Evolutionary conservation across 2,329 filamentous ascomycete genomes (phyloP).

Genomic region (Venturiaceae sp.): DNA sequence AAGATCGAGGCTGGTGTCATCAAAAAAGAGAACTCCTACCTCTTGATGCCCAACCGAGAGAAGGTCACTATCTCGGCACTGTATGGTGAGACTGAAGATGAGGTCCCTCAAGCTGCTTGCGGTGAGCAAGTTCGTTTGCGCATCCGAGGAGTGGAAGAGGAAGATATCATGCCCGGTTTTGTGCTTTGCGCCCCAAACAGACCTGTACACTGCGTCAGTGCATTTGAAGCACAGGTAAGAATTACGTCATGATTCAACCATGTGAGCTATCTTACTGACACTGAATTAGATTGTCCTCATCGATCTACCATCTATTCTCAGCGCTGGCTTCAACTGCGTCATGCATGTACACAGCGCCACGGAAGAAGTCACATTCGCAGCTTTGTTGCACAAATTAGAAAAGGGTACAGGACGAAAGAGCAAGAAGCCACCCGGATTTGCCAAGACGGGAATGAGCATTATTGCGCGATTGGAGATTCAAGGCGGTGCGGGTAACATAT

Average conservation of each 20-base stretch:
- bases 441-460: constrained; percentile 71
- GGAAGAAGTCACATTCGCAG: constrained; percentile 88
- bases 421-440: constrained; percentile 87
- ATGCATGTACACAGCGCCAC: constrained; percentile 95
- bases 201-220: constrained; percentile 77
- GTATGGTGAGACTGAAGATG: constrained; percentile 94
- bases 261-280: neutral
- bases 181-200: constrained; percentile 93
- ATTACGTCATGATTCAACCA: no score
- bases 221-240: constrained; percentile 62
- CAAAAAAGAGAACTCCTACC: constrained; percentile 75
- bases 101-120: constrained; percentile 70
- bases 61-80: constrained; percentile 71
- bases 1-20: constrained; percentile 93
- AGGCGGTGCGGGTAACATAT: constrained; percentile 76
- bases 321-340: constrained; percentile 94
- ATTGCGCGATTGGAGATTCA: constrained; percentile 87
- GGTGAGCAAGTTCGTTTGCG: constrained; percentile 92
- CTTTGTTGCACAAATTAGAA: constrained; percentile 85
- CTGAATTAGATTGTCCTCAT: constrained; percentile 76
- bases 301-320: constrained; percentile 88
- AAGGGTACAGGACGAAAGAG: constrained; percentile 91
- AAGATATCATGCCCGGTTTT: constrained; percentile 91
- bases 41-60: constrained; percentile 95
- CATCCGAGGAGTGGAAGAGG: constrained; percentile 90